phyloP scores from a whole-genome alignment of 73 alveolate species.

The Tetrahymena thermophila region DNA sequence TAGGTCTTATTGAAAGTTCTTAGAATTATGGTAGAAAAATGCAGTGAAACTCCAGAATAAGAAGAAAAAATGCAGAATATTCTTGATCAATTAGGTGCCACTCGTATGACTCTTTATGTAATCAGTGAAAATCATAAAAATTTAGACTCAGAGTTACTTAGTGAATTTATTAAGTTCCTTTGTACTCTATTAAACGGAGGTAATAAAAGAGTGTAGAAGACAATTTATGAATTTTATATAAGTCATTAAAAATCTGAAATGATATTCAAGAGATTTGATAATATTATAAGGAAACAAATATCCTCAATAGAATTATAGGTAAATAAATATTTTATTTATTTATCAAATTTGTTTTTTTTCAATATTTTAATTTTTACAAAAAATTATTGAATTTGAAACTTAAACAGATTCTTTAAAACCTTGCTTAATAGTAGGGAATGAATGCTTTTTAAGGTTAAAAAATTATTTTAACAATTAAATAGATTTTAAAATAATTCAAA shows the following conservation, averaged over 20 bases:
- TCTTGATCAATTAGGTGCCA: constrained; percentile 40
- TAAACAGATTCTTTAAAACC: too few species aligned
- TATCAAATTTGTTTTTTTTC: neutral
- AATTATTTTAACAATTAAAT: too few species aligned
- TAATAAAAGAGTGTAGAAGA: constrained; percentile 36
- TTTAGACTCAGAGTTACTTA: constrained; percentile 31
- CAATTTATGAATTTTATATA: constrained; percentile 38
- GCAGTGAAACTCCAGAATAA: constrained; percentile 9
- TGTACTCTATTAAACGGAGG: constrained; percentile 42
- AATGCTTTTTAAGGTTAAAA: too few species aligned
- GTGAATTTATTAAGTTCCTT: constrained; percentile 25
- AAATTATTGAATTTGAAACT: too few species aligned
- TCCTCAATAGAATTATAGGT: neutral
- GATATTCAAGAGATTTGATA: constrained; percentile 16
- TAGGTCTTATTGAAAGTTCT: constrained; percentile 8
- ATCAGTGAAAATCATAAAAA: constrained; percentile 27
- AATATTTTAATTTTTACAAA: neutral
- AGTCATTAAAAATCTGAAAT: constrained; percentile 43
- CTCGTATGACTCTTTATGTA: constrained; percentile 36
- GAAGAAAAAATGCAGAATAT: constrained; percentile 31
- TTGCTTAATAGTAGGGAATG: neutral
- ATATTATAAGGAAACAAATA: constrained; percentile 29
- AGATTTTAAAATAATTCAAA: too few species aligned
- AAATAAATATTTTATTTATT: neutral
- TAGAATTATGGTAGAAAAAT: constrained; percentile 4